phyloP scores from a whole-genome alignment of 139 green algal species.

The Dunaliella sp. region DNA sequence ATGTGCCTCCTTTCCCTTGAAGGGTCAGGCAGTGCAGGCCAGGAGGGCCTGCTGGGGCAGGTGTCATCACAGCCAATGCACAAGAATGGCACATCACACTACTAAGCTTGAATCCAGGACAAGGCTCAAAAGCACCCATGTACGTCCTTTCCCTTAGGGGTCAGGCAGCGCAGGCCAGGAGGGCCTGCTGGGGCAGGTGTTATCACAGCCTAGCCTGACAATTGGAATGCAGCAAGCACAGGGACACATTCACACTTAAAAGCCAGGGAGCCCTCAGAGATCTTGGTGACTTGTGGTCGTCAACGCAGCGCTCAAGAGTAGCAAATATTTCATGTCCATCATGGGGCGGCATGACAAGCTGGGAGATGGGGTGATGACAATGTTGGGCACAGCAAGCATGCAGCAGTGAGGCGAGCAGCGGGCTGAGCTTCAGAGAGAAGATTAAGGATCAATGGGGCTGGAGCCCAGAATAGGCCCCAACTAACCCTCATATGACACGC shows the following conservation, averaged over 20 bases:
- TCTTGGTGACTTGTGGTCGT: conserved; percentile 53
- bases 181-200: no score
- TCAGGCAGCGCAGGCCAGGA: neutral
- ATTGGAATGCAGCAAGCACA: no score
- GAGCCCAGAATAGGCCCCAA: neutral
- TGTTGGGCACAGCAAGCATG: neutral
- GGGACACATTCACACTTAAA: no score
- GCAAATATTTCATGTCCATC: conserved; percentile 52
- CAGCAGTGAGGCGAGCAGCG: conserved; percentile 1
- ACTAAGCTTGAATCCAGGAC: neutral
- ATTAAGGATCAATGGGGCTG: conserved; percentile 41
- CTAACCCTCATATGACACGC: conserved; percentile 49
- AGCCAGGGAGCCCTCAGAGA: conserved; percentile 46
- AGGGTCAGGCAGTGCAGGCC: neutral
- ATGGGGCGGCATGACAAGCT: no score
- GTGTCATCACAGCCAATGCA: neutral
- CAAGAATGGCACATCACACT: no score
- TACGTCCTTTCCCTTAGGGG: neutral
- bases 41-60: neutral
- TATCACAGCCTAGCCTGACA: no score
- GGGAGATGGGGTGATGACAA: no score
- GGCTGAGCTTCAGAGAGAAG: conserved; percentile 51
- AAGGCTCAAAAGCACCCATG: neutral
- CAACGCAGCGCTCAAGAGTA: conserved; percentile 49
- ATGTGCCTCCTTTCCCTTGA: neutral